Conservation (phyloP, 169 alveolate genomes). For the Eimeria tenella region DNA sequence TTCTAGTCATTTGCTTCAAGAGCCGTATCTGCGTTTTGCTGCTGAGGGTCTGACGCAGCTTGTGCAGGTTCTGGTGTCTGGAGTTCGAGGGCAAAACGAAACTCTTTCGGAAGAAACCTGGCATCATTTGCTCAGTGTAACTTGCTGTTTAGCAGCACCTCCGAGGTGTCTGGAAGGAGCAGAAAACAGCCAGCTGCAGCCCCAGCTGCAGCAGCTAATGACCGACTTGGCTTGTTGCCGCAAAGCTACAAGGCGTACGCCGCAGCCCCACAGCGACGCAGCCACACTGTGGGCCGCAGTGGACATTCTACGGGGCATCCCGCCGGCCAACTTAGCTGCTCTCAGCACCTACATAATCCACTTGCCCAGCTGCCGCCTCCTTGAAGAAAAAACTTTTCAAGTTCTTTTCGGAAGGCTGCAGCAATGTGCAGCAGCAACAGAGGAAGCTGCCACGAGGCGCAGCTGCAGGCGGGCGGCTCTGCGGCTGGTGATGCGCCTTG, state of each 20-base stretch:
- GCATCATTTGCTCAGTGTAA: constrained; percentile 1
- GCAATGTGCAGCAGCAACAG: constrained; percentile 52
- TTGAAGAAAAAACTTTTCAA: constrained; percentile 16
- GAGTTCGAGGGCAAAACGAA: not conserved
- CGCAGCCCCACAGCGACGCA: not conserved
- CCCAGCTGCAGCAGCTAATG: constrained; percentile 34
- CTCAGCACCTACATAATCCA: constrained; percentile 1
- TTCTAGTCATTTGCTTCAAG: constrained; percentile 15
- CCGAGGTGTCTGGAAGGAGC: not conserved
- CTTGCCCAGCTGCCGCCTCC: constrained; percentile 11
- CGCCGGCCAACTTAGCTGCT: constrained; percentile 30
- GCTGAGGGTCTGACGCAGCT: constrained; percentile 48
- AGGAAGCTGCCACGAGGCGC: not conserved
- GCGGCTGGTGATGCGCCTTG: constrained; percentile 14
- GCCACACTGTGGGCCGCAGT: constrained; percentile 7
- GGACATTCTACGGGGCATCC: not conserved
- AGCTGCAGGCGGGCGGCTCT: constrained; percentile 18
- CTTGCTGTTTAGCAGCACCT: constrained; percentile 40
- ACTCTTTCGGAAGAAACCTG: not conserved
- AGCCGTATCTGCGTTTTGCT: constrained; percentile 30
- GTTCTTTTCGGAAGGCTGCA: not conserved
- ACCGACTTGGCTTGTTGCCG: not conserved
- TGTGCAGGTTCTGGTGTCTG: constrained; percentile 27
- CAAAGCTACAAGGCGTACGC: not conserved
- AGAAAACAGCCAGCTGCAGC: not conserved